Evolutionary conservation across 805 yeast genomes (phyloP).

Genomic region (Brettanomyces bruxellensis): DNA sequence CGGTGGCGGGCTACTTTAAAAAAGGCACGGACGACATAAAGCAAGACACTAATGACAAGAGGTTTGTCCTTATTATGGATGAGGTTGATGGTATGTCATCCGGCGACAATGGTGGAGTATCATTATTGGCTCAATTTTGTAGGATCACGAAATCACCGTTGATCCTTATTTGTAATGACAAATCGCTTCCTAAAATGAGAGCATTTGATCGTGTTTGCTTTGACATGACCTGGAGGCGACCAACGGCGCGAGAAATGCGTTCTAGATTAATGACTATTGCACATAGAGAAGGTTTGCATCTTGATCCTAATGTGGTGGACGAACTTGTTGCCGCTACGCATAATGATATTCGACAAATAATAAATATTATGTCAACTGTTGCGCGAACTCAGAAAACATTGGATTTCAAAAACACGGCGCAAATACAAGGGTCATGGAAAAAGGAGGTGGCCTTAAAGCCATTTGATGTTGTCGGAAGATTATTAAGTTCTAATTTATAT

Average conservation of each 20-base stretch:
- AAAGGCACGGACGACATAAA: conserved; percentile 3
- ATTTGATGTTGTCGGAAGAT: conserved; percentile 72
- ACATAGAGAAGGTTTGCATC: conserved; percentile 66
- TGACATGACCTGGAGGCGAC: conserved; percentile 83
- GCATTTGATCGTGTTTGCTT: conserved; percentile 80
- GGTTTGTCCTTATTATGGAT: conserved; percentile 87
- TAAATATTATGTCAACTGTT: conserved; percentile 79
- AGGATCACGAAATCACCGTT: conserved; percentile 81
- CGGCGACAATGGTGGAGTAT: conserved; percentile 98
- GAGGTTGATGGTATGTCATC: conserved; percentile 99
- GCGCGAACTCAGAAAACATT: conserved; percentile 62
- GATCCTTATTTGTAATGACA: conserved; percentile 90
- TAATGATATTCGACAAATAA: conserved; percentile 90
- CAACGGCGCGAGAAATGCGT: conserved; percentile 71
- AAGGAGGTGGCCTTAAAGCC: conserved; percentile 88
- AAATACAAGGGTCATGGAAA: conserved; percentile 66
- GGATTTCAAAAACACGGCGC: conserved; percentile 52
- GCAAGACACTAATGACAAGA: conserved; percentile 27
- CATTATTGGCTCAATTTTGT: conserved; percentile 83
- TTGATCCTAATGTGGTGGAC: conserved; percentile 75
- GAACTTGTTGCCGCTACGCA: conserved; percentile 77
- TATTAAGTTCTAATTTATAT: conserved; percentile 55
- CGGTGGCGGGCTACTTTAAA: conserved; percentile 71
- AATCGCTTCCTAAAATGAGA: conserved; percentile 88
- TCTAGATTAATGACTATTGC: conserved; percentile 89